Evolutionary conservation across 1,284 basidiomycete genomes (phyloP).

Genomic region (Pisolithus thermaeus): DNA sequence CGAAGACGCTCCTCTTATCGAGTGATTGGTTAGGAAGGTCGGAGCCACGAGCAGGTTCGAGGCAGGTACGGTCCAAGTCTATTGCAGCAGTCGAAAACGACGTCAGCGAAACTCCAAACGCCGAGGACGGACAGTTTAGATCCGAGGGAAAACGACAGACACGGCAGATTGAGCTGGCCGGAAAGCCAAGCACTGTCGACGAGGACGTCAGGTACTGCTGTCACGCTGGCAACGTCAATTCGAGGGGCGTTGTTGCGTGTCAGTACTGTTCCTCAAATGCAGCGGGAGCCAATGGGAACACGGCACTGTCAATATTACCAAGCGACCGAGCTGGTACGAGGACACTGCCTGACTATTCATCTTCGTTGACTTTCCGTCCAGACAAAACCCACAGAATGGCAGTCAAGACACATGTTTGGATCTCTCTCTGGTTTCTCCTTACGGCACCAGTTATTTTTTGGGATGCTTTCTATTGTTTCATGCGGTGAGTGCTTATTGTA

Average conservation of each 20-base stretch:
- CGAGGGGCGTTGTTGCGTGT: background rate
- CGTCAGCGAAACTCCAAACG: background rate
- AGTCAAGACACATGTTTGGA: conserved; percentile 51
- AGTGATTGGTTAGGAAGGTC: background rate
- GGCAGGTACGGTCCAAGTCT: background rate
- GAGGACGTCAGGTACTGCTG: background rate
- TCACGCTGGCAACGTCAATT: background rate
- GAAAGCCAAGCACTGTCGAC: too few species aligned
- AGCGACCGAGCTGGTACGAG: background rate
- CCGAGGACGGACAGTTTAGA: background rate
- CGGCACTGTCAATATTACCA: background rate
- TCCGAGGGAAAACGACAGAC: too few species aligned
- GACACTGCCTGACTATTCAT: too few species aligned
- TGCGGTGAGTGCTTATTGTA: conserved; percentile 39
- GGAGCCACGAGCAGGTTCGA: background rate
- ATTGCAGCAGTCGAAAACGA: background rate
- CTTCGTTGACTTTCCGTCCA: too few species aligned
- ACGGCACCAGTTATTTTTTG: conserved; percentile 52
- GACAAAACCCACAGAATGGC: conserved; percentile 32
- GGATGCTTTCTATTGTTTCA: conserved; percentile 72
- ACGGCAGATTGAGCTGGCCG: too few species aligned
- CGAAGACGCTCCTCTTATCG: background rate
- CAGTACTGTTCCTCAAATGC: too few species aligned
- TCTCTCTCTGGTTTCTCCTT: conserved; percentile 66
- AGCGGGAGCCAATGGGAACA: background rate